phyloP scores from a whole-genome alignment of 371 early-diverging fungal species.

The Mortierella sp. region DNA sequence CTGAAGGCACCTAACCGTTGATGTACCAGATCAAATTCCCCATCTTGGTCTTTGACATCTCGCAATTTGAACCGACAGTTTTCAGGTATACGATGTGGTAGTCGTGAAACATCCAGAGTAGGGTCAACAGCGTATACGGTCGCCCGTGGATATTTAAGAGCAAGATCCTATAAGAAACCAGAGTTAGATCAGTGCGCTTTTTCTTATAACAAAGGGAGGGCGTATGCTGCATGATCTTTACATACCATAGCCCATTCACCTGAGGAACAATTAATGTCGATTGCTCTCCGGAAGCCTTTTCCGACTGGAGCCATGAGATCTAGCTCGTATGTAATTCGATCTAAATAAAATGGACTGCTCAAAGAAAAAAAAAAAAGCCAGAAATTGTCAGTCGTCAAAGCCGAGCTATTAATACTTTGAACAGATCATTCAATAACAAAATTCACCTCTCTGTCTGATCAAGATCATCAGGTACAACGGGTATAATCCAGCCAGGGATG shows the following conservation, averaged over 20 bases:
- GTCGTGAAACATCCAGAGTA: conserved; percentile 6
- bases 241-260: conserved; percentile 56
- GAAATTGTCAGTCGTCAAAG: background rate
- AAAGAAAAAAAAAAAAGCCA: conserved; percentile 8
- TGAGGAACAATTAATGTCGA: conserved; percentile 46
- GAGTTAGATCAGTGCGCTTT: too few relatives aligned
- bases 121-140: conserved; percentile 49
- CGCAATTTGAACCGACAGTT: conserved; percentile 42
- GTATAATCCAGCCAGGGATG: conserved; percentile 43
- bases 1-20: conserved; percentile 47
- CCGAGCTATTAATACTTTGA: background rate
- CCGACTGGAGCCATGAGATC: conserved; percentile 44
- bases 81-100: conserved; percentile 26
- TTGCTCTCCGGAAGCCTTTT: conserved; percentile 38
- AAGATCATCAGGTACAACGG: conserved; percentile 33
- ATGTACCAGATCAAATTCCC: conserved; percentile 52
- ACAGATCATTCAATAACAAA: too few relatives aligned
- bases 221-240: background rate
- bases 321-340: conserved; percentile 50
- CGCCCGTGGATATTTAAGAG: conserved; percentile 43
- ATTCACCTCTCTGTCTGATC: conserved; percentile 39
- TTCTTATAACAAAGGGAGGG: background rate
- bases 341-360: conserved; percentile 36
- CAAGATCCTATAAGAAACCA: conserved; percentile 32
- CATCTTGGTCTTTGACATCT: conserved; percentile 41